Base-by-base conservation (phyloP, 1,284 basidiomycete genomes). In the Sporisorium reilianum region DNA sequence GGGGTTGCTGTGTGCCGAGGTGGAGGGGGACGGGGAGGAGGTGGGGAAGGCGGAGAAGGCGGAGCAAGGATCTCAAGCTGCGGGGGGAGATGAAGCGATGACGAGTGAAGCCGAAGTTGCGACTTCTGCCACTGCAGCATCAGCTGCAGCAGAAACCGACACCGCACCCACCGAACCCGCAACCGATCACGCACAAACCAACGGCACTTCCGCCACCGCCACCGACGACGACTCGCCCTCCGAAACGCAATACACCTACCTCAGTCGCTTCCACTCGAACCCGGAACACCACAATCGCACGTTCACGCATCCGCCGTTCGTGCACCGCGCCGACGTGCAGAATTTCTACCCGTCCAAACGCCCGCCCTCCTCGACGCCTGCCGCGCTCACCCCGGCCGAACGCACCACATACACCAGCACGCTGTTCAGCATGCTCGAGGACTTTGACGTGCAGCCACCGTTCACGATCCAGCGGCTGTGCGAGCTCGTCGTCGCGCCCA, bases 381-480 rank as follows among this genome's bases (percentile, higher is more conserved):
- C 52, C 40, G 25, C 54, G 0, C 61, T 73, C 10, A 28, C 49
- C 1, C 28, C 53, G 2, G n/a, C 10, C 34, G 44, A 64, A 11
- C 34, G 51, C 30, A 12, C 40, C 30, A n/a, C 34, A 1, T 20
- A 53, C 12, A 48, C 38, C 2, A 12, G 18, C 2, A 26, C n/a
- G 1, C 41, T 74, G 11, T 78, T 51, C 34, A 16, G 46, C 32
- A 62, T 75, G 62, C 57, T 78, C 6, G 76, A 78, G 34, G 76
- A 78, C 45, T 78, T 78, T 61, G 76, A 78, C 57, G 18, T 53
- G 1, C 70, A 78, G 53, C 76, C 78, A 12, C 78, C 78, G 12
- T 80, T 80, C 52, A 80, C 78, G 25, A 76, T 80, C 40, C 78
- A 80, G 44, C 68, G 78, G 2, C 56, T 80, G 5, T 61, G 59